Percentiles rank a stretch among this genome's conserved stretches.
Conservation (phyloP, 225 moss, liverwort and hornwort species). For the Straminergon stramineum region DNA sequence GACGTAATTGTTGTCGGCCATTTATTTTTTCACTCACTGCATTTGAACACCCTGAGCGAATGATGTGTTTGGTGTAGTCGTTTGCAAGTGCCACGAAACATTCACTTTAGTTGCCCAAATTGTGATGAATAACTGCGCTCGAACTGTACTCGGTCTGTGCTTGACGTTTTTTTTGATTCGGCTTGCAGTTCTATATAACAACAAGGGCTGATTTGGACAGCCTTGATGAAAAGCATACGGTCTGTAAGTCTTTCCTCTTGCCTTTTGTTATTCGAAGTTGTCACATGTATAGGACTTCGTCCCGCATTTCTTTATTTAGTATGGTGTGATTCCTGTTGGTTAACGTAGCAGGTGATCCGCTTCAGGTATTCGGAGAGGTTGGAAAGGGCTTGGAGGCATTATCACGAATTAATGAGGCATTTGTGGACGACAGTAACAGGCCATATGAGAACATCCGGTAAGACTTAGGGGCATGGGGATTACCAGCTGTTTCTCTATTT, state of each 20-base stretch:
- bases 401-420: slow-evolving; percentile 73
- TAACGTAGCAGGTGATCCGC: not conserved
- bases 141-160: not conserved
- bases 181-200: slow-evolving; percentile 84
- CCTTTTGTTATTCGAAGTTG: not conserved
- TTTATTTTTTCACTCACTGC: too few species aligned
- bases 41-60: not conserved
- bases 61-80: not conserved
- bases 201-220: slow-evolving; percentile 76
- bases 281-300: not conserved
- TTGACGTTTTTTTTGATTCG: not conserved
- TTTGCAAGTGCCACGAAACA: not conserved
- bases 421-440: slow-evolving; percentile 69
- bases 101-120: not conserved
- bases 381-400: slow-evolving; percentile 83
- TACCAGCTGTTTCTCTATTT: not conserved
- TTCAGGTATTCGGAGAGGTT: slow-evolving; percentile 83
- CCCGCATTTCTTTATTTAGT: too few species aligned
- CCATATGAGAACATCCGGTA: slow-evolving; percentile 97
- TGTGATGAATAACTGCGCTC: not conserved
- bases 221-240: slow-evolving; percentile 95
- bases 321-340: not conserved
- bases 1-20: not conserved
- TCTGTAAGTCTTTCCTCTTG: slow-evolving; percentile 19
- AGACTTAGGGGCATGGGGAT: not conserved